Base-by-base conservation (phyloP, 495 filamentous ascomycete genomes). In the Neurospora hispaniola region DNA sequence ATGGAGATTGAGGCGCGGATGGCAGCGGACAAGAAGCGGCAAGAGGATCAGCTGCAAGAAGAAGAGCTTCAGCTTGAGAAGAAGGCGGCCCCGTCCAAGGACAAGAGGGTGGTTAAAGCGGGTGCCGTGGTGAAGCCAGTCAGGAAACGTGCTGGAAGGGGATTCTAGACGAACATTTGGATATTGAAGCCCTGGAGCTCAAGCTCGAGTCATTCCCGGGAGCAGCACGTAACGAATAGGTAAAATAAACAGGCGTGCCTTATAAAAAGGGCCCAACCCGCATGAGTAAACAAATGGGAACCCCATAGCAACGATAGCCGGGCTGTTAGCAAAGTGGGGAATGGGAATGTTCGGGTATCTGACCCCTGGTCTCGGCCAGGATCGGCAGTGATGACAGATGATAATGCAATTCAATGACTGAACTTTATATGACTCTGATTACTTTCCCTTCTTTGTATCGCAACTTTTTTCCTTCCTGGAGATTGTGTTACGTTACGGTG, bases 1-100 rank as follows among this genome's bases (percentile, higher is more conserved):
- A 96, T 96, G 91, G 96, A 98, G 80, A 93, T 98, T 75, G 94
- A 99, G 82, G 86, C 91, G 4, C 89, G 96, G 81, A 98, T 98
- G 90, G 93, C 91, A 5, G 91, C 89, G 73, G 96, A 98, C 81
- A 92, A 93, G 77, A 88, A 88, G 74, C 86, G 89, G n/a, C 86
- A 90, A 27, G 89, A 92, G 75, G 86, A 90, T 74, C 85, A 85
- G 68, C 80, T 85, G 76, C 82, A 83, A 77, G 80, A 79, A 39
- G 85, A 86, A 75, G 80, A 81, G 71, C 83, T 80, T 71, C 81
- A 79, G 74, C 70, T 78, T 62, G 76, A 78, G n/a, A 88, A 86
- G 78, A 87, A 88, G 79, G 78, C 81, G 10, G 75, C 72, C 23
- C 76, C 81, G 4, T 76, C 78, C 41, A 79, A 84, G 31, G 81